These are phyloP conservation scores for Geranium brycei DNA, from an alignment of 345 rosid genomes.

Conservation along the genomic window DNA sequence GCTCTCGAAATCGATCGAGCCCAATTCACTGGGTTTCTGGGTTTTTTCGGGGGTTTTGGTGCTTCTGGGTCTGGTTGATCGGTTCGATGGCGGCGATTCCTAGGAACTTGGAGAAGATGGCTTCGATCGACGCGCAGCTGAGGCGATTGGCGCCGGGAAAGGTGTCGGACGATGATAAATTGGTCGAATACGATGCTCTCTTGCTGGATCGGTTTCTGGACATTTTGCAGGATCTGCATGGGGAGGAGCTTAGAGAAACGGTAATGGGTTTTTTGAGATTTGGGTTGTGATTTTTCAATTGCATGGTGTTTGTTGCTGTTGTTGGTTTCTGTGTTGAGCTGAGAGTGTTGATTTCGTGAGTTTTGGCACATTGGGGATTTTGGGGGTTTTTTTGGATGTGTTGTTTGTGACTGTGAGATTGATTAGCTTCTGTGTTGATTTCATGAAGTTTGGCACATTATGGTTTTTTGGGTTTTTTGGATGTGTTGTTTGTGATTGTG, in stretches of 20 bases:
- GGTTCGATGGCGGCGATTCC: conserved; percentile 21
- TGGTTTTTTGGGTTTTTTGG: too few relatives aligned
- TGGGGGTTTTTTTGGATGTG: too few relatives aligned
- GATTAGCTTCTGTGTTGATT: too few relatives aligned
- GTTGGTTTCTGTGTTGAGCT: neutral
- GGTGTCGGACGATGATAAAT: conserved; percentile 89
- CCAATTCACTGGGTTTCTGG: neutral
- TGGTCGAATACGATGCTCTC: conserved; percentile 87
- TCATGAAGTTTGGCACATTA: too few relatives aligned
- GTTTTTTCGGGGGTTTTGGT: neutral
- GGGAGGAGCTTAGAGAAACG: conserved; percentile 78
- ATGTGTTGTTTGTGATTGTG: too few relatives aligned
- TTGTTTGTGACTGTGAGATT: too few relatives aligned
- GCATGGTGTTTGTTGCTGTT: neutral
- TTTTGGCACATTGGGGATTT: neutral
- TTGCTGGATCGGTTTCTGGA: conserved; percentile 85
- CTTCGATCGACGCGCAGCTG: conserved; percentile 86
- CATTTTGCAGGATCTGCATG: conserved; percentile 87
- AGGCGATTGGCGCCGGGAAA: conserved; percentile 76
- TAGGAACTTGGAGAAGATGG: conserved; percentile 67
- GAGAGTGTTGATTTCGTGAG: neutral
- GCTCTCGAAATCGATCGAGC: neutral
- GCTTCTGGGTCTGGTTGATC: neutral
- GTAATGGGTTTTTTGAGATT: conserved; percentile 18
- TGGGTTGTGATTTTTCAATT: neutral